Percentiles rank a stretch among this genome's conserved stretches.
phyloP scores from a whole-genome alignment of 2,329 filamentous ascomycete genomes.

The Fusarium sp. region DNA sequence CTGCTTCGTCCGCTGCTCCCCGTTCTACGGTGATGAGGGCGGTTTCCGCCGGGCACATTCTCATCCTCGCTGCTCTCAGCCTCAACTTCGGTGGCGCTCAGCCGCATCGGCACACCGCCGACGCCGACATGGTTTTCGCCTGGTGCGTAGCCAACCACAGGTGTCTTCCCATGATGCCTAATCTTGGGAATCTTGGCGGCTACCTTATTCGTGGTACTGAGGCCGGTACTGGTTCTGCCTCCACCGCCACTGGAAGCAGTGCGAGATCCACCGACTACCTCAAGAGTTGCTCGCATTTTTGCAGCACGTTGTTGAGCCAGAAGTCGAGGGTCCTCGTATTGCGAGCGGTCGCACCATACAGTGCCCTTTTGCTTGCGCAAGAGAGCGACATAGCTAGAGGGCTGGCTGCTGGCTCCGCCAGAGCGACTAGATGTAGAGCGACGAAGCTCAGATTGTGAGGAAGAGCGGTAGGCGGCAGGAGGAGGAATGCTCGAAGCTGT shows the following conservation, averaged over 20 bases:
- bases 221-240: conserved; percentile 71
- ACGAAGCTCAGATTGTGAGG: conserved; percentile 70
- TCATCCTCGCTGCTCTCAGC: conserved; percentile 86
- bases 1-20: conserved; percentile 83
- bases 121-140: conserved; percentile 79
- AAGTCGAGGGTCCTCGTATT: conserved; percentile 89
- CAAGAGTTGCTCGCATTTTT: conserved; percentile 85
- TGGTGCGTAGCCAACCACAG: conserved; percentile 81
- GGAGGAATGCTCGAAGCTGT: conserved; percentile 76
- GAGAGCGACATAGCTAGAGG: conserved; percentile 91
- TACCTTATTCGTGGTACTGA: conserved; percentile 73
- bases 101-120: conserved; percentile 86
- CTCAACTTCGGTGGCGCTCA: conserved; percentile 96
- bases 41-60: conserved; percentile 61
- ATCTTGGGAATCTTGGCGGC: conserved; percentile 93
- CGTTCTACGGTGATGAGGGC: conserved; percentile 74
- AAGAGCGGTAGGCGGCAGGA: conserved; percentile 68
- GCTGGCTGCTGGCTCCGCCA: conserved; percentile 63
- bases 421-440: conserved; percentile 87
- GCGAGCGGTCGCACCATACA: conserved; percentile 96
- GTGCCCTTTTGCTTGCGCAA: conserved; percentile 97
- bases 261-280: conserved; percentile 75
- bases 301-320: conserved; percentile 86
- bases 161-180: conserved; percentile 84
- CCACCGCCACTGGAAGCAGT: conserved; percentile 52